Conservation (phyloP, 2,329 filamentous ascomycete genomes). For the Alternaria conjuncta region DNA sequence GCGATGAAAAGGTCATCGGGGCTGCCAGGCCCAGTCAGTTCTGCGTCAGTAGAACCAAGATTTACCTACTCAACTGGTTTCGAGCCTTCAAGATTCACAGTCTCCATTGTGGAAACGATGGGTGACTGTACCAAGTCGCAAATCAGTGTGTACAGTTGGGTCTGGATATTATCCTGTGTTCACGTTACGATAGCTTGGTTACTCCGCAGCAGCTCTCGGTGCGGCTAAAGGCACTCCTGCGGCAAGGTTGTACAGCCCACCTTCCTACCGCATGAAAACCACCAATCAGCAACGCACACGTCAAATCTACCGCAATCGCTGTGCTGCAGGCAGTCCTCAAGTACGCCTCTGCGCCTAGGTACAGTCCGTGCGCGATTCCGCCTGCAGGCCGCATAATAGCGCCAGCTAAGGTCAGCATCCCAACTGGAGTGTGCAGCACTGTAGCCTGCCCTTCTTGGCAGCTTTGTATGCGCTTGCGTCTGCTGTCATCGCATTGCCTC, state of each 20-base stretch:
- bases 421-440: background rate
- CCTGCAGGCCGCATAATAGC: slow-evolving; percentile 28
- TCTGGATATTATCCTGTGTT: background rate
- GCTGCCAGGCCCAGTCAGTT: background rate
- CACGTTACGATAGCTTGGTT: background rate
- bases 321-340: slow-evolving; percentile 21
- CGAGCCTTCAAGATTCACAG: background rate
- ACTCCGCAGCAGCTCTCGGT: background rate
- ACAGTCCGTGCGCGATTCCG: background rate
- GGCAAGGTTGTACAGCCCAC: background rate
- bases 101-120: background rate
- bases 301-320: slow-evolving; percentile 35
- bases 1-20: slow-evolving; percentile 33
- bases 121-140: background rate
- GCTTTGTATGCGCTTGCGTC: background rate
- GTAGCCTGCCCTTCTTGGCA: background rate
- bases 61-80: slow-evolving; percentile 1
- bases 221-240: background rate
- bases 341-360: background rate
- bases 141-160: background rate
- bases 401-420: background rate
- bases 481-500: background rate
- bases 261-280: background rate
- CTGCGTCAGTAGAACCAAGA: background rate
- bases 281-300: slow-evolving; percentile 37